phyloP scores from a whole-genome alignment of 139 green algal species.

The Chlamydomonas incerta region DNA sequence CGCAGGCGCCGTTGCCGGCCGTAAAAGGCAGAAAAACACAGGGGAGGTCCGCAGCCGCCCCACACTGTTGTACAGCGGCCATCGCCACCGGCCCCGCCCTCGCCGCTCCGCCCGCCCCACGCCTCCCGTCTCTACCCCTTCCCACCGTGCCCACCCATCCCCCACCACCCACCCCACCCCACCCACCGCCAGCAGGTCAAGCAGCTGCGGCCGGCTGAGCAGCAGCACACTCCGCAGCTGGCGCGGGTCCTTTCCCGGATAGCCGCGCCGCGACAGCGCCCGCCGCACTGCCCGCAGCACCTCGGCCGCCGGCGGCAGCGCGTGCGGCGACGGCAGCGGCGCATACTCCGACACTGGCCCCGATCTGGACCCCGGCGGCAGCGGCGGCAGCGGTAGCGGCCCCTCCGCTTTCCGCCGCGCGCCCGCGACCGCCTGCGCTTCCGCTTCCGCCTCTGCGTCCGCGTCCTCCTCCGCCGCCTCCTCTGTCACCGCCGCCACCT shows the following conservation, averaged over 20 bases:
- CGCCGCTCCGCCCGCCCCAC: no score
- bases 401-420: no score
- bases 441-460: background rate
- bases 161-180: no score
- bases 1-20: no score
- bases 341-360: background rate
- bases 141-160: background rate
- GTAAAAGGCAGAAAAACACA: no score
- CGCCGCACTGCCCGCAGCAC: slow-evolving; percentile 19
- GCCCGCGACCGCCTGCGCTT: no score
- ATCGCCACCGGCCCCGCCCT: background rate
- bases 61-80: background rate
- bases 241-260: background rate
- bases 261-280: background rate
- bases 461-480: no score
- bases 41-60: background rate
- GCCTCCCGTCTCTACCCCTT: no score
- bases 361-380: background rate
- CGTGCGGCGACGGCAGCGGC: background rate
- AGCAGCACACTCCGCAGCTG: slow-evolving; percentile 11
- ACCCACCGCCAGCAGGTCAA: background rate
- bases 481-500: background rate
- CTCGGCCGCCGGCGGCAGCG: background rate
- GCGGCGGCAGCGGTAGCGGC: slow-evolving; percentile 9
- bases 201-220: slow-evolving; percentile 7